Percentiles rank a stretch among this genome's conserved stretches.
Conservation (phyloP, 139 green algal species). For the Chlamydomonas schloesseri region DNA sequence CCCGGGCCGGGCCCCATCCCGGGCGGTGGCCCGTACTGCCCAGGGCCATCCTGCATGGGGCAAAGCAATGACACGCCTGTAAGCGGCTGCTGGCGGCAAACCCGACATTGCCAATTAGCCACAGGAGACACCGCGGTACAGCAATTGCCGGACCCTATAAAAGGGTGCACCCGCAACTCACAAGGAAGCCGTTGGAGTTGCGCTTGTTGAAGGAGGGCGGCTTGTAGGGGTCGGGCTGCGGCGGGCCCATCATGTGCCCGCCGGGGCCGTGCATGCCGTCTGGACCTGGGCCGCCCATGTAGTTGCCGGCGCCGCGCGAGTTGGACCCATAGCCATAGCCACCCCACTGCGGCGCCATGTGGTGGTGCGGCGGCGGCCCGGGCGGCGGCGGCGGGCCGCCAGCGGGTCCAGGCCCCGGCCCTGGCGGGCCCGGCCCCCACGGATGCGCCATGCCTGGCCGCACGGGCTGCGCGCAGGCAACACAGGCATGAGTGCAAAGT, state of each 20-base stretch:
- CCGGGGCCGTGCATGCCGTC: neutral
- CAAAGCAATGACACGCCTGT: too few species aligned
- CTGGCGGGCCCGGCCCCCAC: neutral
- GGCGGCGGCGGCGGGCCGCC: neutral
- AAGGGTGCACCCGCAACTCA: neutral
- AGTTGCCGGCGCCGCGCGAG: neutral
- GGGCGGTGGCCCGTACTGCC: neutral
- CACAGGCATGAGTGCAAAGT: too few species aligned
- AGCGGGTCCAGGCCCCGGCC: neutral
- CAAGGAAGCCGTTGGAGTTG: slow-evolving; percentile 3
- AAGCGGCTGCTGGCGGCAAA: too few species aligned
- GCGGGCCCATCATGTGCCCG: too few species aligned
- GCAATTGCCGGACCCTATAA: too few species aligned
- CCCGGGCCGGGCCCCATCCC: neutral
- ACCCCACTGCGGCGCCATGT: neutral
- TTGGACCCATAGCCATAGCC: slow-evolving; percentile 14
- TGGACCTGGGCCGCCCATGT: neutral
- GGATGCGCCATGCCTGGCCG: neutral
- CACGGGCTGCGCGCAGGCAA: slow-evolving; percentile 10
- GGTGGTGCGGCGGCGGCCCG: neutral
- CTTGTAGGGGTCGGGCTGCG: slow-evolving; percentile 8
- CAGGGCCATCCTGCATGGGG: neutral
- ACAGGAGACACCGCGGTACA: too few species aligned
- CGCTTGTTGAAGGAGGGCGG: slow-evolving; percentile 17
- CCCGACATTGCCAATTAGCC: too few species aligned